Base-by-base conservation (phyloP, 257 asterid species). In the Solanum tacnaense region DNA sequence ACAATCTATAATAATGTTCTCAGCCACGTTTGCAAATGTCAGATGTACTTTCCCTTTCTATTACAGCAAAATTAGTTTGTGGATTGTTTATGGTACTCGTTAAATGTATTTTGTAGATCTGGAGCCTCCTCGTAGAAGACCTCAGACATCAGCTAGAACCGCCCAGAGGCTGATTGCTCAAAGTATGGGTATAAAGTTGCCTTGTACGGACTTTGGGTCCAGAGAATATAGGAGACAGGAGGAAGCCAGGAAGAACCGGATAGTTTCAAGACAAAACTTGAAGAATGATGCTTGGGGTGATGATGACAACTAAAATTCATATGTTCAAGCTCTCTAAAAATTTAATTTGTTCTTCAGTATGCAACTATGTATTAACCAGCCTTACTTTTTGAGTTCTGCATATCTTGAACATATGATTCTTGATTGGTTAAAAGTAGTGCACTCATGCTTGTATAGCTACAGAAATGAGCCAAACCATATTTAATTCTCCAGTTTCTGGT, bases 221-320 rank as follows among this genome's bases (percentile, higher is more conserved):
- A 85, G 87, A 32, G 95, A 97, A 88, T 89, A 92, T 12, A 92
- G 98, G 89, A 89, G 91, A 89, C 98, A 94, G 89, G 99, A 97
- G 90, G 96, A 87, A 85, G 98, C 92, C 35, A 82, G 99, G 90
- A 93, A 49, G 85, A 94, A 89, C 73, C 92, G 99, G 67, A 94
- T 96, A 4, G 91, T 90, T 79, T 93, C 96, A 3, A 94, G 99
- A 87, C 98, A 95, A 72, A 91, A 87, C 67, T 86, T 93, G 98
- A 95, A 93, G 91, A 94, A 95, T 71, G 98, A 96, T 86, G 99
- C 99, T 75, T 97, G 99, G 99, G 98, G 99, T 25, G 95, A 90
- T 31, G 95, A 93, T 85, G 89, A 73, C 79, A 89, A 89, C 73
- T 91, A 91, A 84, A 62, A 86, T 84, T 81, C 62, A 81, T 27